A percentile compares a stretch with the other conserved stretches of the same genome.
These are phyloP conservation scores for Ceratobasidium papillatum DNA, from an alignment of 1,284 basidiomycete species.

Conservation along the genomic window DNA sequence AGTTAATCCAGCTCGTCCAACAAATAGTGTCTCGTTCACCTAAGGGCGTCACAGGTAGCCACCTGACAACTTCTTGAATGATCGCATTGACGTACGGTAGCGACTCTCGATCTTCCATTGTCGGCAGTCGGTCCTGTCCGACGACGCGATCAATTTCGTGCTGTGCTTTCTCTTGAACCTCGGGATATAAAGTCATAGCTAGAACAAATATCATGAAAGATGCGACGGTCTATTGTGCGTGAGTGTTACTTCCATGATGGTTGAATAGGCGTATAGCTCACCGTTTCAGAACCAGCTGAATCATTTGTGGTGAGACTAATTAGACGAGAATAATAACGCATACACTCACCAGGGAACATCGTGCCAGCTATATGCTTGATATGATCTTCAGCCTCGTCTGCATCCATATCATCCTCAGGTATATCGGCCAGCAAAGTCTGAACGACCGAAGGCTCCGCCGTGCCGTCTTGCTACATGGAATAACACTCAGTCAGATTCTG, in stretches of 20 bases:
- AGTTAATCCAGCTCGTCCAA: not conserved
- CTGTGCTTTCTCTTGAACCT: constrained; percentile 48
- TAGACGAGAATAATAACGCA: not conserved
- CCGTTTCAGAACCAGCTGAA: constrained; percentile 34
- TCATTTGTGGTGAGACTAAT: not conserved
- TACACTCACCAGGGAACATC: constrained; percentile 29
- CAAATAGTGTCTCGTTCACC: constrained; percentile 32
- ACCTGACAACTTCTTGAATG: constrained; percentile 50
- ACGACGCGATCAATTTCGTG: constrained; percentile 48
- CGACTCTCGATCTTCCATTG: constrained; percentile 49
- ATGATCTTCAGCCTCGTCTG: constrained; percentile 31
- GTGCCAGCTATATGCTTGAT: constrained; percentile 40
- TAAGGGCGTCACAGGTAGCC: constrained; percentile 49
- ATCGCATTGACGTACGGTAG: constrained; percentile 52
- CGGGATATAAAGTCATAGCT: constrained; percentile 46
- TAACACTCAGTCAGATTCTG: not conserved
- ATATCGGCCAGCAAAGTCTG: constrained; percentile 22
- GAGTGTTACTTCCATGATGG: not conserved
- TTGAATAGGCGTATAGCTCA: not conserved
- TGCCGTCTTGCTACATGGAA: constrained; percentile 19
- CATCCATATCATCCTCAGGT: constrained; percentile 28
- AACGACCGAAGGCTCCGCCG: constrained; percentile 31
- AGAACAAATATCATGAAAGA: constrained; percentile 46
- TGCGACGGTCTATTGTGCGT: constrained; percentile 41
- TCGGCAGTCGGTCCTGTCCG: constrained; percentile 50